phyloP scores from a whole-genome alignment of 345 rosid species.

The Trapa incisa region DNA sequence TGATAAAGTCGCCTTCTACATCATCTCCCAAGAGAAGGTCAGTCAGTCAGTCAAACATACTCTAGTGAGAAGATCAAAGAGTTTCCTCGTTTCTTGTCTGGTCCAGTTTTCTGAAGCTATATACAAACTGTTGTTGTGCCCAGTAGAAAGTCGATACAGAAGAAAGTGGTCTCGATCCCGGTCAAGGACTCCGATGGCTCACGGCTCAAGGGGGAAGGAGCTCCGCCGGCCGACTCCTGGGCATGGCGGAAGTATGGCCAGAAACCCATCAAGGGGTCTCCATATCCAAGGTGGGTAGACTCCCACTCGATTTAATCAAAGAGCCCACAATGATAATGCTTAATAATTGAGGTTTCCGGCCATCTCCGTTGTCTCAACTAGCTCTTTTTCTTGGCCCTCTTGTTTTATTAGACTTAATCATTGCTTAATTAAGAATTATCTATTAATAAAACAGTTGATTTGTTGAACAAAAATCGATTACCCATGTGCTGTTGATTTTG shows the following conservation, averaged over 20 bases:
- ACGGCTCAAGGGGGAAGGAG: constrained; percentile 59
- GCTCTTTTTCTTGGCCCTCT: neutral
- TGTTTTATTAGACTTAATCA: neutral
- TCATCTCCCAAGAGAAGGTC: constrained; percentile 57
- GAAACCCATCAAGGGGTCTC: constrained; percentile 96
- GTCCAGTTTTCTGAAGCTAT: no score
- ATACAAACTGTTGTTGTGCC: neutral
- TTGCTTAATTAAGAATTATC: neutral
- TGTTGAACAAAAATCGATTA: no score
- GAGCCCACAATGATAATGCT: neutral
- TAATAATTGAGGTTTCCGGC: neutral
- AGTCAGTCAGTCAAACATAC: neutral
- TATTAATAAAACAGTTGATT: neutral
- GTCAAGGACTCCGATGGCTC: constrained; percentile 71
- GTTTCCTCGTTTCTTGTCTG: no score
- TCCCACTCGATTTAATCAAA: neutral
- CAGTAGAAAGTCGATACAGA: constrained; percentile 56
- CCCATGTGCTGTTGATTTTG: no score
- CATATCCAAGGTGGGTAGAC: constrained; percentile 60
- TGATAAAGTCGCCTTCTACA: constrained; percentile 26
- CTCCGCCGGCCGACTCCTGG: constrained; percentile 97
- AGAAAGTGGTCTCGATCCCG: constrained; percentile 70
- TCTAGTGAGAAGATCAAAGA: no score
- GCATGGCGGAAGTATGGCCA: constrained; percentile 99
- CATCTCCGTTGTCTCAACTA: neutral